These are phyloP conservation scores for Termitomyces sp. DNA, from an alignment of 768 basidiomycete genomes.

Conservation along the genomic window DNA sequence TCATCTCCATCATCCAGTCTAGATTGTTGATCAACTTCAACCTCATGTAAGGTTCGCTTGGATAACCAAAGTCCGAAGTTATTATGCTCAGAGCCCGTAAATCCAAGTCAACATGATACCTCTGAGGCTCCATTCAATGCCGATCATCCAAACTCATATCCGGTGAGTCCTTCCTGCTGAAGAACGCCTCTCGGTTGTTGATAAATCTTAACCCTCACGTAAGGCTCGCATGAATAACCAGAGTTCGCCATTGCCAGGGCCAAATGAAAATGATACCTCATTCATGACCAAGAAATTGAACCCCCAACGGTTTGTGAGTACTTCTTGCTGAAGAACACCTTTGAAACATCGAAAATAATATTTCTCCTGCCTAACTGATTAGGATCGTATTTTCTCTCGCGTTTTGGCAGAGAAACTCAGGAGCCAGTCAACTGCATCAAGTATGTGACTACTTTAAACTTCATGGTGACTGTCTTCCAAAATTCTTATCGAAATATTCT, in stretches of 20 bases:
- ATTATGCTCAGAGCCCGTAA: not conserved
- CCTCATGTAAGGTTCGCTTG: constrained; percentile 14
- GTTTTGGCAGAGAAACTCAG: constrained; percentile 15
- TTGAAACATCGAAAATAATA: not conserved
- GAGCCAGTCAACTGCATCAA: constrained; percentile 17
- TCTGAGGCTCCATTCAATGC: not conserved
- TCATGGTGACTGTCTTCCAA: not conserved
- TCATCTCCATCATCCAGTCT: not conserved
- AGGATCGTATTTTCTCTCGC: constrained; percentile 10
- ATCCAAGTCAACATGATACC: not conserved
- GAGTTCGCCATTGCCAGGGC: not conserved
- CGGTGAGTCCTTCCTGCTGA: not conserved
- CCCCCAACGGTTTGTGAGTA: not conserved
- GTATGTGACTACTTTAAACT: constrained; percentile 10
- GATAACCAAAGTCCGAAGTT: not conserved
- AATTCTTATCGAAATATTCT: not conserved
- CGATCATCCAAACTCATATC: not conserved
- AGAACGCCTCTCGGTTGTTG: not conserved
- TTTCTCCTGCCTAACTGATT: not conserved
- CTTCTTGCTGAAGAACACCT: too few relatives aligned
- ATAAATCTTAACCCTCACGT: not conserved
- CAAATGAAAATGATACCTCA: not conserved
- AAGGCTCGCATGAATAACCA: not conserved
- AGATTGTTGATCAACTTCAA: not conserved
- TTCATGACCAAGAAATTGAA: not conserved